Evolutionary conservation across 306 rosid genomes (phyloP), one percentile per base, ranked within the genome.

Genomic region (Albizia julibrissin): DNA sequence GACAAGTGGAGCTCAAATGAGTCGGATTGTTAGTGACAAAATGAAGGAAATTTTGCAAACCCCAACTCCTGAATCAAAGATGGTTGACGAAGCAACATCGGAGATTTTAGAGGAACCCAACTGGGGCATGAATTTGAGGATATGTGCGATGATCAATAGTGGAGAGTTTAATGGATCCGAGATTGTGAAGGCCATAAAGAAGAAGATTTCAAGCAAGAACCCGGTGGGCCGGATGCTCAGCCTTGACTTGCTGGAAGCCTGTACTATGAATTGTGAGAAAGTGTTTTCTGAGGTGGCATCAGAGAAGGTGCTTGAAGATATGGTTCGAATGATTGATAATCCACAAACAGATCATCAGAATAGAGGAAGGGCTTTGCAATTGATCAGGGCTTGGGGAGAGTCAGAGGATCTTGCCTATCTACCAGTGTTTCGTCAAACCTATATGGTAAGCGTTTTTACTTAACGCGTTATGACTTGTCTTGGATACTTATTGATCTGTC

Each of bases 381-480:
- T 93, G 82, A 87, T 93, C 40, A 88, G 90, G 89, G 95, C 97
- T 56, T 93, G 97, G 97, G 97, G 95, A 24, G 82, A 91, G 80
- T 93, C 97, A 2, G 64, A 86, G 85, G 97, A 93, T 42, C 90
- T 93, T 66, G 94, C 92, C 2, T 93, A 93, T 89, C 88, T 93
- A 4, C 96, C 97, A 1, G 97, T 89, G 34, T 93, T 93, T 86
- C 92, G 24, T 71, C 97, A 93, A 80, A 90, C 95, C 81, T 93
- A 88, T 33, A 68, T 82, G 97, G 97, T 93, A 12, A 52, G 83
- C 10, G 26, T 50, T 13, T 84, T 13, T 12, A 10, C 19, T 33
- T 21, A 1, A 11, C 34, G 24, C 68, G 24, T 31, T 72, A 52
- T 21, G 66, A 62, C 24, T 44, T 15, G 3, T 33, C 39, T 9